These are phyloP conservation scores for Arthrobotrys conoides DNA, from an alignment of 2,329 filamentous ascomycete species.

Conservation along the genomic window DNA sequence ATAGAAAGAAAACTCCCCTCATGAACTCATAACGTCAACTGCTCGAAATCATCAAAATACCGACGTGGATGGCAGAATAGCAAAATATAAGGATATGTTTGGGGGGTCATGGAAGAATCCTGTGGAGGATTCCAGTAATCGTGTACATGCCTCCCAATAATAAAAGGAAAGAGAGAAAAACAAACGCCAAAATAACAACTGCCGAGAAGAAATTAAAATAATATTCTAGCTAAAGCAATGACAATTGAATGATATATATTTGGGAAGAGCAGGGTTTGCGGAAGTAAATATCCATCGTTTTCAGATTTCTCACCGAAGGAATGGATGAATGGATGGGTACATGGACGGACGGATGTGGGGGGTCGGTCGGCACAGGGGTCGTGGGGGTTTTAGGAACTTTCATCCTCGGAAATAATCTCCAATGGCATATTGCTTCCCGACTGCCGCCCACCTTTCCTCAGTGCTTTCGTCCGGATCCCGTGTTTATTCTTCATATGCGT, in stretches of 20 bases:
- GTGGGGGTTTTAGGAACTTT: slow-evolving; percentile 6
- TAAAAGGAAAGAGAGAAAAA: neutral
- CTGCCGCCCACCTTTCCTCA: slow-evolving; percentile 20
- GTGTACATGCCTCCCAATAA: neutral
- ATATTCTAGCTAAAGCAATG: slow-evolving; percentile 1
- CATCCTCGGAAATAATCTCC: slow-evolving; percentile 28
- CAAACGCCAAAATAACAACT: neutral
- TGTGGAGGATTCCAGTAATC: neutral
- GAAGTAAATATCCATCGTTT: neutral
- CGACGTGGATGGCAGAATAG: slow-evolving; percentile 5
- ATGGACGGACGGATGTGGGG: slow-evolving; percentile 2
- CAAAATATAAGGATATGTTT: slow-evolving; percentile 8
- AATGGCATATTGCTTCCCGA: slow-evolving; percentile 23
- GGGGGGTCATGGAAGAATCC: slow-evolving; percentile 15
- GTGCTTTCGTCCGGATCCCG: slow-evolving; percentile 18
- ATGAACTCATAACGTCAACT: slow-evolving; percentile 6
- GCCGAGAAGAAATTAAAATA: neutral
- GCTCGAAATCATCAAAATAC: slow-evolving; percentile 19
- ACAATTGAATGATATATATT: neutral
- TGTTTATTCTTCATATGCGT: slow-evolving; percentile 58
- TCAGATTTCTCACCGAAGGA: neutral
- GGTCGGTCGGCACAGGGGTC: neutral
- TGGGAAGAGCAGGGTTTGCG: neutral
- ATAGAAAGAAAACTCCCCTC: slow-evolving; percentile 6
- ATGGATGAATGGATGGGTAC: neutral